Evolutionary conservation across 2,329 filamentous ascomycete species (phyloP).

Genomic region (Phaeophleospora eucalypticola): DNA sequence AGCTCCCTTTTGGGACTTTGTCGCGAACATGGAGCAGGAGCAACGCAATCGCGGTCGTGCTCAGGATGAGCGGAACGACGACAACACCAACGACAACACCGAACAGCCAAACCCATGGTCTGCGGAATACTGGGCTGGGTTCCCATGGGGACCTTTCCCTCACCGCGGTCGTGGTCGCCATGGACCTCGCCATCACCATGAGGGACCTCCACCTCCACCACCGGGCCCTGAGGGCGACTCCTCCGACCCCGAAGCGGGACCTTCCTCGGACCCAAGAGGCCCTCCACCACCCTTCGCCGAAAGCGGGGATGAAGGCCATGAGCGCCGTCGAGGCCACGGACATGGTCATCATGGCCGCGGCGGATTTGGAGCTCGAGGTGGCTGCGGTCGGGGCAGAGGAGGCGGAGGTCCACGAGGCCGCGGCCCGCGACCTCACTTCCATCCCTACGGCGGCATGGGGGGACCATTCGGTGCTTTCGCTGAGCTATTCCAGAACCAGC

Average conservation of each 20-base stretch:
- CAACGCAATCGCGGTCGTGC: constrained; percentile 29
- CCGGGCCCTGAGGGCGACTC: constrained; percentile 16
- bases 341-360: constrained; percentile 21
- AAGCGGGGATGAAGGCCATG: constrained; percentile 10
- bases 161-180: constrained; percentile 29
- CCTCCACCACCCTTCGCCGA: constrained; percentile 24
- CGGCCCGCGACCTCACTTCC: constrained; percentile 15
- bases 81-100: constrained; percentile 32
- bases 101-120: constrained; percentile 20
- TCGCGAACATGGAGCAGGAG: constrained; percentile 47
- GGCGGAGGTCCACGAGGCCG: constrained; percentile 26
- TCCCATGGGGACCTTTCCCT: constrained; percentile 31
- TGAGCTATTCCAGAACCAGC: constrained; percentile 32
- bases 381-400: constrained; percentile 28
- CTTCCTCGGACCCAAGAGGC: constrained; percentile 21
- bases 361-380: constrained; percentile 24
- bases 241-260: constrained; percentile 16
- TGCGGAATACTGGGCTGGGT: constrained; percentile 36
- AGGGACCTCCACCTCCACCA: constrained; percentile 17
- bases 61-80: constrained; percentile 7
- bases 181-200: constrained; percentile 14
- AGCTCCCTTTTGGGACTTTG: constrained; percentile 54
- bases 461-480: constrained; percentile 30
- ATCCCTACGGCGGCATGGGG: constrained; percentile 19
- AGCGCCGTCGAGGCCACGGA: constrained; percentile 17